Evolutionary conservation across 2,329 filamentous ascomycete genomes (phyloP), one percentile per base, ranked within the genome.

Genomic region (Trichoderma sp.): DNA sequence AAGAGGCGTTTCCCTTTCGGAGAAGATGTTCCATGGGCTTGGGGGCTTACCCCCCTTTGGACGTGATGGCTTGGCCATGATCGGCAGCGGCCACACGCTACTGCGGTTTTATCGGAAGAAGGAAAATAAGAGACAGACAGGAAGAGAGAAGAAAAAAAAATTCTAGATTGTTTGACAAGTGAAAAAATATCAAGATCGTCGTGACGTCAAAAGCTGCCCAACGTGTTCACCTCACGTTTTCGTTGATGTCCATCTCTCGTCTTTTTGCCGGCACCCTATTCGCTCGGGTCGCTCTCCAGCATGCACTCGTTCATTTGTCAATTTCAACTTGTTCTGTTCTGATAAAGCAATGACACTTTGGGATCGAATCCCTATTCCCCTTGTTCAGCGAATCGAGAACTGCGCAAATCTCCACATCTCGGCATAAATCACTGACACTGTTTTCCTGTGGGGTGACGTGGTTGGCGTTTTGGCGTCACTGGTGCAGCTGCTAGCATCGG

Each of bases 181-280:
- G n/a, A n/a, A 43, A 13, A 18, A 21, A 18, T 59, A 26, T 26
- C 24, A 34, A 24, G 11, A 26, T 32, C 43, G 21, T 24, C 28
- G 55, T 67, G 64, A 67, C 64, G 64, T 67, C 64, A 67, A 67
- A 39, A 56, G 26, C 8, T 28, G 24, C 54, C 28, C 54, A 56
- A 56, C 54, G 18, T 16, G n/a, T 56, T 56, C 6, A 7, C 8
- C 54, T 56, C 28, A 55, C 32, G 7, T 55, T 30, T 30, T n/a
- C 5, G 10, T 7, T 32, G 1, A 5, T 10, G 43, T 46, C 43
- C n/a, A 18, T 43, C 18, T 16, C 39, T 43, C 39, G 8, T 18
- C 14, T 39, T 39, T 16, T 18, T 39, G 43, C 8, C 21, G 43
- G 2, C 10, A n/a, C n/a, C 43, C 6, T n/a, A 21, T 46, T 46